A percentile compares a stretch with the other conserved stretches of the same genome.
These are phyloP conservation scores for Hypoxylon rubiginosum DNA, from an alignment of 2,329 filamentous ascomycete genomes.

Conservation along the genomic window DNA sequence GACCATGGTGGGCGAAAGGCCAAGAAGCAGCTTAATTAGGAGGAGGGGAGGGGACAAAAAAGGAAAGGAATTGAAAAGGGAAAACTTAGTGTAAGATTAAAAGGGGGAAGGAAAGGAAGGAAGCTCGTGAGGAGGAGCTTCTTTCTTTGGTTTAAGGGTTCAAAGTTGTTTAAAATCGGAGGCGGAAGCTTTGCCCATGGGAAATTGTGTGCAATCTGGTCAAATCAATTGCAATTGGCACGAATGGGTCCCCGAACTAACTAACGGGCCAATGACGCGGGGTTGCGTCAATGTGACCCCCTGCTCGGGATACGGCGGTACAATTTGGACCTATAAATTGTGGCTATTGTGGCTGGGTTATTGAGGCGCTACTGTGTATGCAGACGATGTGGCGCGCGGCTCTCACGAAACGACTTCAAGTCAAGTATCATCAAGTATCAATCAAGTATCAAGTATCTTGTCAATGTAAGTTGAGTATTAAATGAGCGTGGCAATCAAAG, in stretches of 20 bases:
- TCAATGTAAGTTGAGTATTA: too few species aligned
- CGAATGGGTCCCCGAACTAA: slow-evolving; percentile 26
- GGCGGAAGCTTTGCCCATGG: slow-evolving; percentile 9
- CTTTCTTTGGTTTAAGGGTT: background rate
- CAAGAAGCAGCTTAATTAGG: slow-evolving; percentile 11
- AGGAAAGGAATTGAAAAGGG: slow-evolving; percentile 8
- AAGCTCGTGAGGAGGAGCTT: slow-evolving; percentile 1
- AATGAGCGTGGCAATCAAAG: too few species aligned
- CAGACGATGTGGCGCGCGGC: too few species aligned
- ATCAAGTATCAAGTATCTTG: too few species aligned
- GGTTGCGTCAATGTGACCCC: slow-evolving; percentile 24
- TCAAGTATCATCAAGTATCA: too few species aligned
- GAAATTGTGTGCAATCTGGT: slow-evolving; percentile 46
- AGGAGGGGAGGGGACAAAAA: slow-evolving; percentile 23
- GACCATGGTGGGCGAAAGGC: slow-evolving; percentile 48
- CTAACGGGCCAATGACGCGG: slow-evolving; percentile 36
- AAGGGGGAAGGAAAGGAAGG: slow-evolving; percentile 22
- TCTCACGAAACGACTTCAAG: too few species aligned
- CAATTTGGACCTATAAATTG: background rate
- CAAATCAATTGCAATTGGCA: slow-evolving; percentile 41
- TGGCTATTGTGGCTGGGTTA: background rate
- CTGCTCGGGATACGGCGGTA: background rate
- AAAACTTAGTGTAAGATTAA: slow-evolving; percentile 3
- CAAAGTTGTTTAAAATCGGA: background rate
- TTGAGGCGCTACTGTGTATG: too few species aligned